Base-by-base conservation (phyloP, 306 rosid species). In the Prosopis cineraria region DNA sequence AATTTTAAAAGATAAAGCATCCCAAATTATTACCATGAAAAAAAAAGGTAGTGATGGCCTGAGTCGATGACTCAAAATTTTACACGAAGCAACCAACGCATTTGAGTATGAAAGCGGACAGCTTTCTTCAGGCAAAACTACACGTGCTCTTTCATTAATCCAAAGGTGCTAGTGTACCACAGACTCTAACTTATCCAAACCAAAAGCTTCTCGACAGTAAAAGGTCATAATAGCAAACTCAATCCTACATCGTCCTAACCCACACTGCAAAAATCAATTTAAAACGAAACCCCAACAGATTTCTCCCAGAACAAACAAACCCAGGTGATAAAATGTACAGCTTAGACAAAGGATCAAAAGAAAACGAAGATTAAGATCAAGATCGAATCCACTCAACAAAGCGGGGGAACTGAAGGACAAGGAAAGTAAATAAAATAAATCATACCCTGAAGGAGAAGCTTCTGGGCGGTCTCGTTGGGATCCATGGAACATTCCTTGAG, bases 401-500 rank as follows among this genome's bases (percentile, higher is more conserved):
- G 31, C 22, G 27, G 53, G 3, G 73, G 53, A 72, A 72, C 44
- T 45, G 5, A 50, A 68, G 33, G 14, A 72, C 75, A 59, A 7
- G 7, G 27, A 31, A 3, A 30, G 40, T 1, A 20, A 31, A 36
- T 22, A 36, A 68, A 72, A 58, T 6, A 7, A 79, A 66, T 4
- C 50, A 76, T 85, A 95, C 99, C 99, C 94, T 91, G 98, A 79
- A 77, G 75, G 50, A 93, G 98, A 55, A 95, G 99, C 89, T 91
- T 95, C 83, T 95, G 97, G 41, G 89, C 12, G 39, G 99, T 93
- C 83, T 95, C 99, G 72, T 95, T 81, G 84, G 99, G 99, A 95
- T 95, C 99, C 99, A 95, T 95, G 72, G 90, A 84, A 80, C 98
- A 95, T 66, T 95, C 99, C 82, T 79, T 89, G 66, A 95, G 99